Base-by-base conservation (phyloP, 2,329 filamentous ascomycete species). In the Ilyonectria robusta region DNA sequence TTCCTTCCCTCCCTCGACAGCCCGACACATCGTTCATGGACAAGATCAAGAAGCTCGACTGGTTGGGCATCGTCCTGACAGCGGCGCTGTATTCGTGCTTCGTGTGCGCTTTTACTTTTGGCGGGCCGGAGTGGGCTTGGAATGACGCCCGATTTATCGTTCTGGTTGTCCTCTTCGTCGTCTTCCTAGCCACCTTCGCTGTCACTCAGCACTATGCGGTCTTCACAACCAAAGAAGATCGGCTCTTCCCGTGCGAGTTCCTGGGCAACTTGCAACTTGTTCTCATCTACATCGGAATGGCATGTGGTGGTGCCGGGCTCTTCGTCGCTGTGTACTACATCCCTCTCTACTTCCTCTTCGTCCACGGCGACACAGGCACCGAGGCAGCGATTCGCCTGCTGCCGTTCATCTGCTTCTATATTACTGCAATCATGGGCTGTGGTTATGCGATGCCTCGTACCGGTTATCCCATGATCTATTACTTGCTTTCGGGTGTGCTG, bases 31-130 rank as follows among this genome's bases (percentile, higher is more conserved):
- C 74, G 0, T 59, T 80, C 3, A 55, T 50, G 11, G 65, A 79
- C 6, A 78, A 79, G 37, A 40, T 83, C 1, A 68, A 51, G 11
- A 76, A 79, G 48, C 67, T 88, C 10, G 86, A 88, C 73, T 84
- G 77, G 66, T 54, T 86, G 1, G 87, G 86, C 0, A 77, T 81
- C 2, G 48, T 83, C 4, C 76, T 89, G 5, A 81, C 78, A 48
- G 74, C 80, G 2, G 84, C 79, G 3, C 77, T 80, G 6, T 82
- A 82, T 50, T 74, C 80, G 3, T 79, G 77, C 15, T 72, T 84
- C 23, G 76, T 85, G 31, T 81, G 88, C 71, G 84, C 80, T 0
- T 80, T 88, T 62, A 81, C 78, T 51, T 86, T 87, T 50, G 86
- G 84, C 11, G 86, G 86, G 0, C 74, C 78, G 2, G 62, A 81